Percentiles rank a stretch among this genome's conserved stretches.
phyloP scores from a whole-genome alignment of 495 filamentous ascomycete genomes.

The Copromyces sp. region DNA sequence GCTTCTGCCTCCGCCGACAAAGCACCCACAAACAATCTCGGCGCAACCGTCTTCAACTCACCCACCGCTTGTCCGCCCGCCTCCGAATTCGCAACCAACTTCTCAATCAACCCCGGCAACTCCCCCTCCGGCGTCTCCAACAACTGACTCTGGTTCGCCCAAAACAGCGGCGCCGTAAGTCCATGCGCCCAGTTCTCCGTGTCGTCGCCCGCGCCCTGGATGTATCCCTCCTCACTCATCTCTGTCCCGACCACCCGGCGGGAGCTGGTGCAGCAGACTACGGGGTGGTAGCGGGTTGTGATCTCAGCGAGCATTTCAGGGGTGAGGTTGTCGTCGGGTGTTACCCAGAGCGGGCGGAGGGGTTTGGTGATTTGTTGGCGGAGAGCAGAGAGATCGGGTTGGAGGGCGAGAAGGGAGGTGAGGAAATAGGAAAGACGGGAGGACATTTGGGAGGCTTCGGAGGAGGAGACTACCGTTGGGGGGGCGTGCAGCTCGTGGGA shows the following conservation, averaged over 20 bases:
- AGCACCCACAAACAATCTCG: constrained; percentile 21
- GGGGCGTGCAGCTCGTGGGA: constrained; percentile 52
- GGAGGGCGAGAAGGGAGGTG: constrained; percentile 40
- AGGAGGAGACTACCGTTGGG: constrained; percentile 53
- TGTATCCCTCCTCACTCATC: constrained; percentile 62
- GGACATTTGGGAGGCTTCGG: constrained; percentile 74
- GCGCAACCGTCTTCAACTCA: constrained; percentile 27
- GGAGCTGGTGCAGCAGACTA: constrained; percentile 77
- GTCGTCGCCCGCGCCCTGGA: constrained; percentile 92
- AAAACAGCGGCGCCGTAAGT: constrained; percentile 68
- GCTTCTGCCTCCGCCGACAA: constrained; percentile 13
- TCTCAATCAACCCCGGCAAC: constrained; percentile 51
- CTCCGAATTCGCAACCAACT: constrained; percentile 33
- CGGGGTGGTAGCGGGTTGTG: constrained; percentile 49
- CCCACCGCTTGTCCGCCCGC: constrained; percentile 7
- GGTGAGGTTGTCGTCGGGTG: constrained; percentile 24
- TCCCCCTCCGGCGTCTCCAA: constrained; percentile 52
- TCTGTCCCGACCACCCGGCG: constrained; percentile 55
- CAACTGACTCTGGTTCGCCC: constrained; percentile 51
- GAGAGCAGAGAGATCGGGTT: constrained; percentile 23
- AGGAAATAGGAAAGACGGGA: constrained; percentile 57
- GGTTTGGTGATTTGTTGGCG: constrained; percentile 41
- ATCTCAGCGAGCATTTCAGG: constrained; percentile 14
- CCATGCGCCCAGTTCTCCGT: constrained; percentile 80
- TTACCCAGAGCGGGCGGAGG: constrained; percentile 54